Evolutionary conservation across 192 early-diverging fungal species (phyloP), one percentile per base, ranked within the genome.

Genomic region (Coemansia sp.): DNA sequence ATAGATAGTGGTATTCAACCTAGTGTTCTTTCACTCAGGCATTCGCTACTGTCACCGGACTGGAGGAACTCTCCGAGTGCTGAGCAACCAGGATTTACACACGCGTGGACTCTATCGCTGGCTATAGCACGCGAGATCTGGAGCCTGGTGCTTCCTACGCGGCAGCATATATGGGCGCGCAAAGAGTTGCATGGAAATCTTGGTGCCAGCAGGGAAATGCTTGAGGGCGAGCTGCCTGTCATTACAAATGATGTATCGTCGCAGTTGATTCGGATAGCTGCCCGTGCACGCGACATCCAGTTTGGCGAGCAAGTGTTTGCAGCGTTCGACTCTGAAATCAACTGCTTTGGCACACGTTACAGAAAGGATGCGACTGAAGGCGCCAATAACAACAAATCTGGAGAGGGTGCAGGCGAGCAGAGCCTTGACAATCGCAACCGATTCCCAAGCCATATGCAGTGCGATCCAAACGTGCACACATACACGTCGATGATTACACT

Each of bases 401-500:
- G 15, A 25, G 49, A 34, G n/a, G 58, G 18, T 15, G 3, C 25
- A 2, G 25, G 4, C 30, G 1, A 16, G 16, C 9, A 26, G 33
- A 45, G 35, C 4, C 4, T 31, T 25, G 20, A 15, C 31, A 46
- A 25, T 31, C 48, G 21, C 15, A 53, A 30, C 37, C 53, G 35
- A 31, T 70, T 74, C 25, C 76, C 76, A 12, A 56, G 53, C 12
- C 52, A 79, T 29, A 34, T 73, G 52, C 76, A 79, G 67, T 79
- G 76, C 49, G 71, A 61, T 29, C 76, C 76, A 6, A 79, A 79
- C 42, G 71, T 79, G 59, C 67, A 71, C 55, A 70, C 67, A 4
- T 79, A 79, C 49, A 79, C 76, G 18, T 69, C 76, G 28, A 73
- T 79, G 71, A 61, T 79, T 10, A 73, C 76, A 35, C 55, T 79